A percentile compares a stretch with the other conserved stretches of the same genome.
phyloP scores from a whole-genome alignment of 177 flowering plant species.

The Vitis hybrid region DNA sequence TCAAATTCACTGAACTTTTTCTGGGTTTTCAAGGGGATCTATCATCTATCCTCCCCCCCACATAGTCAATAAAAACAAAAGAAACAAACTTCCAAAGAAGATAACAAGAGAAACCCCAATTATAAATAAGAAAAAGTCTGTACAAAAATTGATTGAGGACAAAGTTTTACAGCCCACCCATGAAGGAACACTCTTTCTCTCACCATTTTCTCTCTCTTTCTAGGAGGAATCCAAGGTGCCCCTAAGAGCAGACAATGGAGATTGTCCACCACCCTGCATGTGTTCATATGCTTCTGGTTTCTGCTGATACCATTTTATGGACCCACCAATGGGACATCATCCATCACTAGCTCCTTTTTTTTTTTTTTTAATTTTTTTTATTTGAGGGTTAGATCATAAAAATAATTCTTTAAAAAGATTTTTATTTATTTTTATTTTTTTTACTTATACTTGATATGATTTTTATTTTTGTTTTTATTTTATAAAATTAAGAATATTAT shows the following conservation, averaged over 20 bases:
- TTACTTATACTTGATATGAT: too few relatives aligned
- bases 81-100: not conserved
- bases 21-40: too few relatives aligned
- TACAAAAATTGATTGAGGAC: not conserved
- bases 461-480: too few relatives aligned
- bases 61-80: not conserved
- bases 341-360: too few relatives aligned
- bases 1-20: too few relatives aligned
- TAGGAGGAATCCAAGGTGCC: constrained; percentile 7
- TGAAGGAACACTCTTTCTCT: not conserved
- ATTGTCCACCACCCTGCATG: not conserved
- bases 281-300: not conserved
- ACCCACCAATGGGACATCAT: not conserved
- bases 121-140: not conserved
- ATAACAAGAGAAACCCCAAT: not conserved
- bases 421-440: too few relatives aligned
- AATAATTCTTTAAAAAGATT: too few relatives aligned
- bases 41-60: not conserved
- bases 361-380: too few relatives aligned
- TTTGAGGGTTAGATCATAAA: too few relatives aligned
- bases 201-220: not conserved
- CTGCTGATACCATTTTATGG: not conserved
- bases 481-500: too few relatives aligned
- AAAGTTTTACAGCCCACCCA: constrained; percentile 9
- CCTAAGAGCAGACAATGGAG: not conserved